Conservation (phyloP, 495 filamentous ascomycete genomes). For the Chaetomium cochliodes region DNA sequence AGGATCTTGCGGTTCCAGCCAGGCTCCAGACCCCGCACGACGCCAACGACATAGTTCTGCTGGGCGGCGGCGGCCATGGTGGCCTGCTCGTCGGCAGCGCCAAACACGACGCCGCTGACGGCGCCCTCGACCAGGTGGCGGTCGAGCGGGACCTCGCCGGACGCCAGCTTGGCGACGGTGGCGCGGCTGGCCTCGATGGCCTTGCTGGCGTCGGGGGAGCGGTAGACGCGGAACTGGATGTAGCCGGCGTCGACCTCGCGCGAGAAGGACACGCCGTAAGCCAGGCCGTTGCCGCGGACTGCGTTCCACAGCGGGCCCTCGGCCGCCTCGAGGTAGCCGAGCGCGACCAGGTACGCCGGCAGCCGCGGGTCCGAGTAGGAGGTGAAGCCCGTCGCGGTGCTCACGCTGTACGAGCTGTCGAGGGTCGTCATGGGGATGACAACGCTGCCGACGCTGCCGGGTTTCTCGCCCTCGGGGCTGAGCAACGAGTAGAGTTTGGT, state of each 20-base stretch:
- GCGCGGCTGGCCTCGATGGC: slow-evolving; percentile 75
- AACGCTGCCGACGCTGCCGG: slow-evolving; percentile 68
- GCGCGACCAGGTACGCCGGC: slow-evolving; percentile 80
- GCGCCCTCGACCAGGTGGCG: slow-evolving; percentile 83
- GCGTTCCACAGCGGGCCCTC: slow-evolving; percentile 94
- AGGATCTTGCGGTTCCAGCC: slow-evolving; percentile 77
- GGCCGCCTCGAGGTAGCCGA: slow-evolving; percentile 85
- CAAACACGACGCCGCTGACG: slow-evolving; percentile 80
- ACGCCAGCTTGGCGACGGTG: slow-evolving; percentile 56
- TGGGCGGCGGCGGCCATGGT: slow-evolving; percentile 78
- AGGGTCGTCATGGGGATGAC: slow-evolving; percentile 89
- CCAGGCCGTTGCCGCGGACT: slow-evolving; percentile 85
- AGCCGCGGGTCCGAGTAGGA: slow-evolving; percentile 73
- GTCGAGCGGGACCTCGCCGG: slow-evolving; percentile 66
- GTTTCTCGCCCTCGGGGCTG: slow-evolving; percentile 65
- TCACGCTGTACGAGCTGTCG: slow-evolving; percentile 85
- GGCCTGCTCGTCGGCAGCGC: slow-evolving; percentile 79
- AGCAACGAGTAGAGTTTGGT: slow-evolving; percentile 56
- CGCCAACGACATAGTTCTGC: slow-evolving; percentile 77
- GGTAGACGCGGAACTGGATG: slow-evolving; percentile 77
- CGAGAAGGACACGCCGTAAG: slow-evolving; percentile 78
- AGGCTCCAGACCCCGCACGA: slow-evolving; percentile 70
- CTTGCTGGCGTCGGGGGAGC: slow-evolving; percentile 84
- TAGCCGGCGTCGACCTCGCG: slow-evolving; percentile 75
- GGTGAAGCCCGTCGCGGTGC: slow-evolving; percentile 68